Percentiles rank a stretch among this genome's conserved stretches.
These are phyloP conservation scores for Sonneratia alba DNA, from an alignment of 345 rosid species.

Conservation along the genomic window DNA sequence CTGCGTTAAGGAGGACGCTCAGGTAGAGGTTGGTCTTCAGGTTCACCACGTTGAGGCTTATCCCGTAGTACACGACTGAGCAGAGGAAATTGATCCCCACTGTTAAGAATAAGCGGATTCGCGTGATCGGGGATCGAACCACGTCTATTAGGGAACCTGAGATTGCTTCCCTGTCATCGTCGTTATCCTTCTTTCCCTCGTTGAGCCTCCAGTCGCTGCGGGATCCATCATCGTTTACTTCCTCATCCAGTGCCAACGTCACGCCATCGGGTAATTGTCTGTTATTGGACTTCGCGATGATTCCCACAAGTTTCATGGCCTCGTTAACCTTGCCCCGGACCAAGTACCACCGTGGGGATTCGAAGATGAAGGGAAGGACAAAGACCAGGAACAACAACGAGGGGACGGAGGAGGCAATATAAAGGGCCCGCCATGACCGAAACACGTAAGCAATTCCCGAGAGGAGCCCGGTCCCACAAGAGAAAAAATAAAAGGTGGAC, in stretches of 20 bases:
- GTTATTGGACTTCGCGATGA: conserved; percentile 52
- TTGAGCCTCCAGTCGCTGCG: background rate
- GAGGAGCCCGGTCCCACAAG: conserved; percentile 57
- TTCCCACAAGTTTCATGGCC: conserved; percentile 64
- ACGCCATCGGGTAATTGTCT: conserved; percentile 53
- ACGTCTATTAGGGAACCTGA: conserved; percentile 65
- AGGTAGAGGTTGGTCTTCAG: conserved; percentile 78
- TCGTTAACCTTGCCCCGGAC: conserved; percentile 58
- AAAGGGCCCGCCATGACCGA: conserved; percentile 67
- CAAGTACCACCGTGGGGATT: conserved; percentile 91
- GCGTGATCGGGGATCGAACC: conserved; percentile 45
- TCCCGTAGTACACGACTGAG: conserved; percentile 82
- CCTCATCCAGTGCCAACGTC: conserved; percentile 56
- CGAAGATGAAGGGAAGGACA: conserved; percentile 62
- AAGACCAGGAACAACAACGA: conserved; percentile 57
- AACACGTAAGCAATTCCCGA: conserved; percentile 60
- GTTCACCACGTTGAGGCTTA: conserved; percentile 79
- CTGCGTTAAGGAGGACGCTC: conserved; percentile 59
- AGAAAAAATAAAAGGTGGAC: conserved; percentile 97
- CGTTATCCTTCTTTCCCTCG: conserved; percentile 4
- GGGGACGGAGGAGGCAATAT: conserved; percentile 62
- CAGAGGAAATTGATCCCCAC: conserved; percentile 57
- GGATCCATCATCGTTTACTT: conserved; percentile 17
- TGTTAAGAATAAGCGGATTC: conserved; percentile 44
- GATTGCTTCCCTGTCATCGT: conserved; percentile 21